These are phyloP conservation scores for Torulaspora microellipsoides DNA, from an alignment of 805 yeast genomes.

Conservation along the genomic window DNA sequence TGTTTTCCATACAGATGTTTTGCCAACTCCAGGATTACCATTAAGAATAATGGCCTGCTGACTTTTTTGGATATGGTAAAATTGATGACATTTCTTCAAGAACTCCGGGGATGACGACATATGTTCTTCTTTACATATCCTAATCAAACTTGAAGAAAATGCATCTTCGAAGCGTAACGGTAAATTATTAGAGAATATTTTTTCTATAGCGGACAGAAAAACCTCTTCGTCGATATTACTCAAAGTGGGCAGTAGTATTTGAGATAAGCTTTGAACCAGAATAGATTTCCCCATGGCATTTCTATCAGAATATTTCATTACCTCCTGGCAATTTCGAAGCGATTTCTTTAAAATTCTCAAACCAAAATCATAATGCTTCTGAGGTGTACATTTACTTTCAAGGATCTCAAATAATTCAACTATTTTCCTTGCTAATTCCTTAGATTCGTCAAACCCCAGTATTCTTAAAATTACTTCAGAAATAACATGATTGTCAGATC, in stretches of 20 bases:
- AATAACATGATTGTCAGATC: slow-evolving; percentile 66
- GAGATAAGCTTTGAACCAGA: slow-evolving; percentile 50
- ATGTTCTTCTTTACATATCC: slow-evolving; percentile 34
- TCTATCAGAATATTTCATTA: slow-evolving; percentile 31
- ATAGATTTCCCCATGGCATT: slow-evolving; percentile 22
- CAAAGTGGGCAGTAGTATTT: slow-evolving; percentile 66
- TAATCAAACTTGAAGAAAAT: slow-evolving; percentile 15
- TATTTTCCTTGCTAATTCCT: slow-evolving; percentile 41
- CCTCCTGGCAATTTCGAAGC: slow-evolving; percentile 52
- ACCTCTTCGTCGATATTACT: slow-evolving; percentile 46
- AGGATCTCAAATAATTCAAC: slow-evolving; percentile 53
- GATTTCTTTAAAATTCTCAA: slow-evolving; percentile 72
- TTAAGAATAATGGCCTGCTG: slow-evolving; percentile 80
- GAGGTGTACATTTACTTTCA: slow-evolving; percentile 41
- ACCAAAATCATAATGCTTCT: slow-evolving; percentile 87
- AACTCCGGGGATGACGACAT: slow-evolving; percentile 39
- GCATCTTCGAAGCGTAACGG: slow-evolving; percentile 24
- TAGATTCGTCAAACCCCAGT: slow-evolving; percentile 58
- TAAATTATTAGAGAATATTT: slow-evolving; percentile 12
- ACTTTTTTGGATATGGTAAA: slow-evolving; percentile 53
- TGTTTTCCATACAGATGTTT: slow-evolving; percentile 50
- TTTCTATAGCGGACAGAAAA: slow-evolving; percentile 29
- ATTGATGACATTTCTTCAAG: slow-evolving; percentile 53
- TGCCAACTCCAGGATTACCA: slow-evolving; percentile 75
- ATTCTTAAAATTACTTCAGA: slow-evolving; percentile 68